A percentile compares a stretch with the other conserved stretches of the same genome.
Evolutionary conservation across 371 early-diverging fungal genomes (phyloP).

Genomic region (Mucor plumbeus): DNA sequence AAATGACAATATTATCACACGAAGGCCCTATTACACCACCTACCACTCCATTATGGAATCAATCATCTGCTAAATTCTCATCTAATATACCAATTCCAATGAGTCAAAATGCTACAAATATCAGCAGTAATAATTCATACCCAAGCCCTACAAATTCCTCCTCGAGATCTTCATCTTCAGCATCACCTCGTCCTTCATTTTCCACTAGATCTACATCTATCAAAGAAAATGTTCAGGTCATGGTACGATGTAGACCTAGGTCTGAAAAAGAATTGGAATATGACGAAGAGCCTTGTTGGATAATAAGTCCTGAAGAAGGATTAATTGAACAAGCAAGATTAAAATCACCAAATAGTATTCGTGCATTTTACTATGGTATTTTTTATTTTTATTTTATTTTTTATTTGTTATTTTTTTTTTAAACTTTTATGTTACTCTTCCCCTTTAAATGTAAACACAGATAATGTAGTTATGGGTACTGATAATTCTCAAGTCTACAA

Average conservation of each 20-base stretch:
- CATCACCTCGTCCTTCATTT: slow-evolving; percentile 16
- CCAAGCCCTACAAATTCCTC: slow-evolving; percentile 11
- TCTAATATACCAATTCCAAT: not conserved
- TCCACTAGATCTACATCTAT: slow-evolving; percentile 23
- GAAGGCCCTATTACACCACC: slow-evolving; percentile 21
- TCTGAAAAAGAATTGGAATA: slow-evolving; percentile 27
- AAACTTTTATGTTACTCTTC: not conserved
- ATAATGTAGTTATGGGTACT: slow-evolving; percentile 30
- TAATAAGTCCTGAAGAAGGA: slow-evolving; percentile 23
- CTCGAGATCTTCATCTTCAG: not conserved
- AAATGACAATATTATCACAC: slow-evolving; percentile 5
- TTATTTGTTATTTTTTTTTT: slow-evolving; percentile 6
- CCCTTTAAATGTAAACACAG: not conserved
- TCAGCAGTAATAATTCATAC: not conserved
- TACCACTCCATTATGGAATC: slow-evolving; percentile 19
- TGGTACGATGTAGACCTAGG: slow-evolving; percentile 47
- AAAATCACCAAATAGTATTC: slow-evolving; percentile 8
- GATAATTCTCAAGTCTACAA: slow-evolving; percentile 37
- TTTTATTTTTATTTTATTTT: too few relatives aligned
- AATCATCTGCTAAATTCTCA: slow-evolving; percentile 5
- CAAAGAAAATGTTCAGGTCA: slow-evolving; percentile 47
- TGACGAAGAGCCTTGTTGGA: slow-evolving; percentile 34
- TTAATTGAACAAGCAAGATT: slow-evolving; percentile 19
- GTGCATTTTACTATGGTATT: slow-evolving; percentile 23
- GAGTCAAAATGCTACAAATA: not conserved